These are phyloP conservation scores for Colletotrichum spaethianum DNA, from an alignment of 2,329 filamentous ascomycete genomes.

Conservation along the genomic window DNA sequence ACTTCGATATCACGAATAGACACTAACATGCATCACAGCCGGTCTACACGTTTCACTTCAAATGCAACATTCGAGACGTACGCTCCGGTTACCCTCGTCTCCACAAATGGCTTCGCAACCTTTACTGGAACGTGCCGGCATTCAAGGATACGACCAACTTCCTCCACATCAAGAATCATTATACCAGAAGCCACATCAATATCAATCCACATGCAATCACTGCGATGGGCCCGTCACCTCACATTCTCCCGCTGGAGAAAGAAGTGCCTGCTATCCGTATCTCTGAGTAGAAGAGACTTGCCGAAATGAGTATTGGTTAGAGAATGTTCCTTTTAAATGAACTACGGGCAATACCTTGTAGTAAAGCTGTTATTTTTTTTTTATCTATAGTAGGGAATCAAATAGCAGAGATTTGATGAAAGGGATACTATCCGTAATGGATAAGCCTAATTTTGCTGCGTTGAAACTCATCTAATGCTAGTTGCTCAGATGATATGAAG, in stretches of 20 bases:
- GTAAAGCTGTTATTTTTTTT: neutral
- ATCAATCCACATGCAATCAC: constrained; percentile 82
- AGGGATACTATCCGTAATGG: too few relatives aligned
- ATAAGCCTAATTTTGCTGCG: too few relatives aligned
- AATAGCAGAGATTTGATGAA: too few relatives aligned
- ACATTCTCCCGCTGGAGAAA: constrained; percentile 83
- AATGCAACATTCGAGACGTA: constrained; percentile 89
- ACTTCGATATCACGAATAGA: neutral
- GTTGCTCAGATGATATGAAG: too few relatives aligned
- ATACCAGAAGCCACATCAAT: constrained; percentile 73
- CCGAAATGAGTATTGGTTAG: neutral
- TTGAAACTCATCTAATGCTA: too few relatives aligned
- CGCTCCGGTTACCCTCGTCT: constrained; percentile 85
- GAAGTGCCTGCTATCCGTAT: constrained; percentile 75
- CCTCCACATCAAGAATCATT: constrained; percentile 91
- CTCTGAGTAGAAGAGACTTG: neutral
- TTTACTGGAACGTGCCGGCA: constrained; percentile 87
- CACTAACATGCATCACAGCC: constrained; percentile 51
- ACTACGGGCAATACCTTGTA: neutral
- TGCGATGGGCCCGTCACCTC: constrained; percentile 85
- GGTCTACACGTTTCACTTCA: constrained; percentile 90
- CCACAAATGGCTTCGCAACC: constrained; percentile 83
- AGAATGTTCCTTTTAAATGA: neutral
- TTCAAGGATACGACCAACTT: constrained; percentile 91
- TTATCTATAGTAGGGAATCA: neutral